Evolutionary conservation across 129 eudicot species (phyloP).

Genomic region (Oenanthe sinensis): DNA sequence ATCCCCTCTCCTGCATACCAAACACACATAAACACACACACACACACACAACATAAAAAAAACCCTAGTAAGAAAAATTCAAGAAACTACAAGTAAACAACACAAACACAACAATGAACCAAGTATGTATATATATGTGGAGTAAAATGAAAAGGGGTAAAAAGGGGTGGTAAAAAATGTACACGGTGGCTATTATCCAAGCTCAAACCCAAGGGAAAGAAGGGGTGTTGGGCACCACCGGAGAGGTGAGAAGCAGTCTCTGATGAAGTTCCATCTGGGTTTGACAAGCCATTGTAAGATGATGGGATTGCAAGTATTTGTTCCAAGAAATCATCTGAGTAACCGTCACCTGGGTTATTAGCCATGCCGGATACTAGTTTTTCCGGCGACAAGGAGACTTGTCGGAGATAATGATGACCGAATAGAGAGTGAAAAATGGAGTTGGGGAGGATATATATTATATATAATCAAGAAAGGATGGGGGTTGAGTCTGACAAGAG

Average conservation of each 20-base stretch:
- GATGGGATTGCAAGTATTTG: slow-evolving; percentile 72
- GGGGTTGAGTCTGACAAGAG: slow-evolving; percentile 5
- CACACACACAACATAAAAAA: not conserved
- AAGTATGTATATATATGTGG: not conserved
- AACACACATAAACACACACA: not conserved
- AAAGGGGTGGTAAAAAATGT: slow-evolving; percentile 8
- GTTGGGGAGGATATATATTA: not conserved
- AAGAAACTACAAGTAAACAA: not conserved
- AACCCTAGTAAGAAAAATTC: not conserved
- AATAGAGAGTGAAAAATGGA: not conserved
- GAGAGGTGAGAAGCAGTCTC: slow-evolving; percentile 29
- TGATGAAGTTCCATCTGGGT: slow-evolving; percentile 30
- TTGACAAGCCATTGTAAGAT: slow-evolving; percentile 35
- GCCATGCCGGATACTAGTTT: slow-evolving; percentile 46
- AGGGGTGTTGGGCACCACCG: slow-evolving; percentile 26
- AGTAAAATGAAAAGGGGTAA: not conserved
- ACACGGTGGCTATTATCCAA: slow-evolving; percentile 57
- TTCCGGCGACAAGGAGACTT: not conserved
- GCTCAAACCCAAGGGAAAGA: slow-evolving; percentile 69
- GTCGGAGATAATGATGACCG: not conserved
- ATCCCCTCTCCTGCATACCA: slow-evolving; percentile 60
- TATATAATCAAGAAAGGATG: not conserved
- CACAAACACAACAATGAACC: not conserved
- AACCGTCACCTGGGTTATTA: slow-evolving; percentile 57
- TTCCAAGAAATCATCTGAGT: slow-evolving; percentile 75